Percentiles rank a stretch among this genome's conserved stretches.
Evolutionary conservation across 208 protist species (phyloP).

Genomic region (Phytomonas sp.): DNA sequence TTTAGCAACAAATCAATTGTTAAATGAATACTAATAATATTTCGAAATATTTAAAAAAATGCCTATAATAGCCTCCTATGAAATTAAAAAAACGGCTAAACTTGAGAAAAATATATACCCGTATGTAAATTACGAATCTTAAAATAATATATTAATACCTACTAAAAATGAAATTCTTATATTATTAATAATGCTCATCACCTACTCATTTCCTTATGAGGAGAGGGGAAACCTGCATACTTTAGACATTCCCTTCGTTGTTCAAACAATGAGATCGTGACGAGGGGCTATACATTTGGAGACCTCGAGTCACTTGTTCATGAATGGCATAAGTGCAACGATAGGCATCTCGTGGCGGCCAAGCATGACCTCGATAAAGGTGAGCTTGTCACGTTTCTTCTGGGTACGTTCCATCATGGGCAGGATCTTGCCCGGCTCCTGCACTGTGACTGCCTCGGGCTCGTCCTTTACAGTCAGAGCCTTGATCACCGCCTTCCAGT

Average conservation of each 20-base stretch:
- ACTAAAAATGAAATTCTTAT: conserved; percentile 5
- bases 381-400: conserved; percentile 11
- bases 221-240: too few species aligned
- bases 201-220: too few species aligned
- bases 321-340: conserved; percentile 20
- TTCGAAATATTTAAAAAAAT: too few species aligned
- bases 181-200: neutral
- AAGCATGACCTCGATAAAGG: conserved; percentile 29
- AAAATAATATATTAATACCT: conserved; percentile 6
- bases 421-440: conserved; percentile 10
- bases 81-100: conserved; percentile 15
- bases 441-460: conserved; percentile 15
- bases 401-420: conserved; percentile 11
- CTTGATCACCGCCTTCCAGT: conserved; percentile 29
- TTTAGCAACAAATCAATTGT: too few species aligned
- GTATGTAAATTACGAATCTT: conserved; percentile 7
- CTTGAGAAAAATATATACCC: conserved; percentile 3
- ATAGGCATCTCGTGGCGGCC: conserved; percentile 29
- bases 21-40: too few species aligned
- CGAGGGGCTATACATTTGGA: conserved; percentile 1
- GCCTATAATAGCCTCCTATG: too few species aligned
- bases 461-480: conserved; percentile 13
- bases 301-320: too few species aligned
- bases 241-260: too few species aligned
- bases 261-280: too few species aligned